Base-by-base conservation (phyloP, 208 protist genomes). In the Crithidia acanthocephali region DNA sequence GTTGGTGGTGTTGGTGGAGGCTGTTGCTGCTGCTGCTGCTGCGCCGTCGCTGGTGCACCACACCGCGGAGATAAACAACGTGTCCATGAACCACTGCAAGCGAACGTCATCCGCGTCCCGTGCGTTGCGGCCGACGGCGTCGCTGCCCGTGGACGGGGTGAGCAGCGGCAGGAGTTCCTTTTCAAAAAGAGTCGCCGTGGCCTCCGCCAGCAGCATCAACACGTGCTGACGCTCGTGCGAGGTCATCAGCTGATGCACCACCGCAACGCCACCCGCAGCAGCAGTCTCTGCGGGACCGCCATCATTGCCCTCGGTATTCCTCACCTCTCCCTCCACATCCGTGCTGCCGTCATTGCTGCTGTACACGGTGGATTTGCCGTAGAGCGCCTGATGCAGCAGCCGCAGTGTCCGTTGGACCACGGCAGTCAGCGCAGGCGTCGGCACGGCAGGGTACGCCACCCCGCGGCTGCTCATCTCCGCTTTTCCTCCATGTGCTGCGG, bases 81-180 rank as follows among this genome's bases (percentile, higher is more conserved):
- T 18, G 42, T 78, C 72, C 48, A 72, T 52, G 18, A 59, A 47
- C 65, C 56, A 72, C 48, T 78, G 72, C 57, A 78, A 20, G 0
- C 72, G 57, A 20, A 68, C 51, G 22, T 72, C 51, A 16, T 73
- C 74, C 11, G 44, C 74, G 25, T 65, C 28, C 9, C 32, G 30
- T 18, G 50, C 30, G 48, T 9, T 16, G 35, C 23, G 23, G 15
- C 42, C 35, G 18, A 9, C 44, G 5, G 25, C 47, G 25, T 22
- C 56, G 33, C 15, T 7, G 22, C 27, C n/a, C 6, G 40, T n/a
- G 8, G 30, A 42, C 9, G 35, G 1, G 15, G 16, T 6, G 25
- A 65, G 27, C 30, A 58, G 37, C 22, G 67, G 67, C 15, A 66
- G 53, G 2, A 79, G 55, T 16, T 72, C 74, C 5, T 18, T 7